These are phyloP conservation scores for Lycium ferocissimum DNA, from an alignment of 257 asterid species.

Conservation along the genomic window DNA sequence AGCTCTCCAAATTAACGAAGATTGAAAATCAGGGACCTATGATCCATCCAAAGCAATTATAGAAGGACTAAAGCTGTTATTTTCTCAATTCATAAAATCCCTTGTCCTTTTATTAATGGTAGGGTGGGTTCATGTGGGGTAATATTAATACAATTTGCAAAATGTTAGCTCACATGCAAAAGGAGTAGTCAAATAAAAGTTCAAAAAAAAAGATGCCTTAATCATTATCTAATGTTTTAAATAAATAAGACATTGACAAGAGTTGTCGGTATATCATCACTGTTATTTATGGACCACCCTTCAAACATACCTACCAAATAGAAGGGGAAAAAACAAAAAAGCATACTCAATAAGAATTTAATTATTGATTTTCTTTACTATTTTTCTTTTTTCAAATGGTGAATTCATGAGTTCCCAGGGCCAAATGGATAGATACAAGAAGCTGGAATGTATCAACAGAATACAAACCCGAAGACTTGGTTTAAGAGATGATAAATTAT, in stretches of 20 bases:
- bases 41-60: too few relatives aligned
- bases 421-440: not conserved
- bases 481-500: too few relatives aligned
- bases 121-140: too few relatives aligned
- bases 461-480: too few relatives aligned
- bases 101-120: too few relatives aligned
- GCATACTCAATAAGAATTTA: not conserved
- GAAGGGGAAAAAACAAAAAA: not conserved
- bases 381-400: not conserved
- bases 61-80: too few relatives aligned
- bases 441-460: not conserved
- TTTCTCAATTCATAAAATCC: too few relatives aligned
- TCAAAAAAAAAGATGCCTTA: constrained; percentile 4
- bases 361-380: not conserved
- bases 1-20: too few relatives aligned
- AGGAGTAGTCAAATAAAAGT: not conserved
- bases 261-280: not conserved
- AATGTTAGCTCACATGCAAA: constrained; percentile 20
- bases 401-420: not conserved
- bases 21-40: too few relatives aligned
- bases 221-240: constrained; percentile 16
- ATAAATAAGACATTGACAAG: not conserved
- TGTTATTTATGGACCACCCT: not conserved
- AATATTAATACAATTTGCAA: not conserved
- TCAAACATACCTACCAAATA: not conserved